Conservation (phyloP, 2,329 filamentous ascomycete species). For the Septoria linicola region DNA sequence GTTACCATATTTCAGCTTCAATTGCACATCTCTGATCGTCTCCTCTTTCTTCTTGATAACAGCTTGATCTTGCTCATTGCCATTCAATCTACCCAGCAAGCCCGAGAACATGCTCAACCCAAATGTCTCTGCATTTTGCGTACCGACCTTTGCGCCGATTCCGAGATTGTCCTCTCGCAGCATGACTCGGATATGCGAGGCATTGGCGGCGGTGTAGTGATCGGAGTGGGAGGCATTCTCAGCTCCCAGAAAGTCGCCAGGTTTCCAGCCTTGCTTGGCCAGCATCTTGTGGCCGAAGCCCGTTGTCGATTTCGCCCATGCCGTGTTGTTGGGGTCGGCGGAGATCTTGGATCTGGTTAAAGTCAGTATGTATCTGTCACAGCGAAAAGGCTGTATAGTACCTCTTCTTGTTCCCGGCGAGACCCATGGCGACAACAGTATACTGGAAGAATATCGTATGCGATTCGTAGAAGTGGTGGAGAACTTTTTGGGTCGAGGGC, state of each 20-base stretch:
- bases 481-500: conserved; percentile 11
- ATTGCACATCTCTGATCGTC: conserved; percentile 66
- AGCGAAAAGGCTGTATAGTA: background rate
- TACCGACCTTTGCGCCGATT: conserved; percentile 75
- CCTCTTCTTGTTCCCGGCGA: conserved; percentile 52
- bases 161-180: conserved; percentile 91
- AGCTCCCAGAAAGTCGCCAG: conserved; percentile 78
- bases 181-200: conserved; percentile 78
- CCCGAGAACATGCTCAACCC: conserved; percentile 85
- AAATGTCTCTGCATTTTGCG: conserved; percentile 68
- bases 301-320: conserved; percentile 79
- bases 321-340: conserved; percentile 91
- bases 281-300: conserved; percentile 90
- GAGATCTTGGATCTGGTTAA: conserved; percentile 68
- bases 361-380: background rate
- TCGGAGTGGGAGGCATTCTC: conserved; percentile 71
- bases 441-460: background rate
- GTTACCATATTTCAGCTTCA: conserved; percentile 70
- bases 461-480: background rate
- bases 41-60: conserved; percentile 66
- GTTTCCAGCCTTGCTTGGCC: conserved; percentile 83
- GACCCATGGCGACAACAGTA: conserved; percentile 56
- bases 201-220: conserved; percentile 75
- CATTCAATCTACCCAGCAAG: conserved; percentile 83
- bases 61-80: conserved; percentile 68